Evolutionary conservation across 768 basidiomycete genomes (phyloP), one percentile per base, ranked within the genome.

Genomic region (Panaeolus papilionaceus): DNA sequence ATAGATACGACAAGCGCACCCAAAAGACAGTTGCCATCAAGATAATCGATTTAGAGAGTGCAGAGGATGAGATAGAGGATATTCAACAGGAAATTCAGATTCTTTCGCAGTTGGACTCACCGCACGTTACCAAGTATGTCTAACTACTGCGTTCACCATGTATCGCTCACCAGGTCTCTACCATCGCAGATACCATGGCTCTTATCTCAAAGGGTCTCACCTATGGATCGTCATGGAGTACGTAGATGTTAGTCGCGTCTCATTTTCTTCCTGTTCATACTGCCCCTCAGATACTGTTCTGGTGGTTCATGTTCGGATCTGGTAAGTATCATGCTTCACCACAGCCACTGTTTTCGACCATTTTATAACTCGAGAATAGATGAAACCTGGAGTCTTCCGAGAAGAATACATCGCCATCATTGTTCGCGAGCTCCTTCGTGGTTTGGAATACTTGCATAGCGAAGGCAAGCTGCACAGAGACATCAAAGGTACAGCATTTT

Each of bases 381-480:
- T 99, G 94, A 99, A 99, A 82, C 94, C 97, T 1, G 98, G 98
- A 12, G 93, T 95, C 3, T 98, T 99, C 79, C 86, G 94, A 70
- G 98, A 99, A 83, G 98, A 99, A 75, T 98, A 99, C 74, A 99
- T 99, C 71, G 98, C 97, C 7, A 99, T 99, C 76, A 93, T 99
- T 72, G 88, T 95, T 58, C 88, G 94, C 61, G 98, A 99, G 79
- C 85, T 99, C 11, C 84, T 99, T 44, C 89, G 88, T 49, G 98
- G 98, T 44, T 83, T 99, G 61, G 96, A 98, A 64, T 99, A 99
- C 78, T 87, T 99, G 62, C 98, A 99, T 74, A 88, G 87, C 10
- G 96, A 99, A 78, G 95, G 96, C 20, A 99, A 99, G 78, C 87
- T 99, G 64, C 98, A 99, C 76, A 89, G 98, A n/a, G 98, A 99